These are phyloP conservation scores for Xerocomellus chrysenteron DNA, from an alignment of 768 basidiomycete species.

Conservation along the genomic window DNA sequence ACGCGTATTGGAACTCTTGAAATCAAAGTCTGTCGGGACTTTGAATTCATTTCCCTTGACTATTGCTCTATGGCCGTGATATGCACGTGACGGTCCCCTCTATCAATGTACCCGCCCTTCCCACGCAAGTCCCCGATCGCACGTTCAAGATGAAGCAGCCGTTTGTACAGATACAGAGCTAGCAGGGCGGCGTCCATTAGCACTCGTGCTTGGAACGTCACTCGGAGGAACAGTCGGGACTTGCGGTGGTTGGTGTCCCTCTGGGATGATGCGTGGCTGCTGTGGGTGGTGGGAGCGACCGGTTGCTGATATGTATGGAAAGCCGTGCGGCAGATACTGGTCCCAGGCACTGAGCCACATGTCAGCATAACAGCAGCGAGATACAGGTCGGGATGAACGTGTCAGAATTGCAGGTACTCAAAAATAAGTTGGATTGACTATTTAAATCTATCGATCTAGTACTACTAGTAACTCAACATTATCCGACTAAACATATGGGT, in stretches of 20 bases:
- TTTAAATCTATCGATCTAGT: too few species aligned
- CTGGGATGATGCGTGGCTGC: constrained; percentile 26
- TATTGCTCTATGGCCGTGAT: constrained; percentile 26
- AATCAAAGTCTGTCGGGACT: constrained; percentile 86
- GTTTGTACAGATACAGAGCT: constrained; percentile 55
- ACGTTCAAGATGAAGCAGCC: constrained; percentile 70
- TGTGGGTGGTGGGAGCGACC: constrained; percentile 30
- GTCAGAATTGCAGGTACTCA: constrained; percentile 36
- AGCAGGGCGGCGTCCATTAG: constrained; percentile 32
- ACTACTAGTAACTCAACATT: too few species aligned
- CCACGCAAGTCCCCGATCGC: constrained; percentile 52
- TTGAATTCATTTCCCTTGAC: constrained; percentile 39
- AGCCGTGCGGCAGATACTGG: constrained; percentile 30
- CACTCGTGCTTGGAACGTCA: constrained; percentile 26
- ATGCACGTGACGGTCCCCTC: constrained; percentile 41
- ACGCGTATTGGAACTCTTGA: constrained; percentile 69
- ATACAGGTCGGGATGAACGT: neutral
- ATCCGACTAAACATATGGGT: too few species aligned
- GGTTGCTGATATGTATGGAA: constrained; percentile 30
- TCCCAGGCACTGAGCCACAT: constrained; percentile 35
- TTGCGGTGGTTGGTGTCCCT: constrained; percentile 23
- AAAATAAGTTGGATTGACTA: too few species aligned
- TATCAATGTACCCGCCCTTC: constrained; percentile 34
- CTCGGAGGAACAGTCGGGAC: constrained; percentile 19
- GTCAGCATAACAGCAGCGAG: constrained; percentile 8